phyloP scores from a whole-genome alignment of 805 yeast genomes.

The Suhomyces tanzawaensis region DNA sequence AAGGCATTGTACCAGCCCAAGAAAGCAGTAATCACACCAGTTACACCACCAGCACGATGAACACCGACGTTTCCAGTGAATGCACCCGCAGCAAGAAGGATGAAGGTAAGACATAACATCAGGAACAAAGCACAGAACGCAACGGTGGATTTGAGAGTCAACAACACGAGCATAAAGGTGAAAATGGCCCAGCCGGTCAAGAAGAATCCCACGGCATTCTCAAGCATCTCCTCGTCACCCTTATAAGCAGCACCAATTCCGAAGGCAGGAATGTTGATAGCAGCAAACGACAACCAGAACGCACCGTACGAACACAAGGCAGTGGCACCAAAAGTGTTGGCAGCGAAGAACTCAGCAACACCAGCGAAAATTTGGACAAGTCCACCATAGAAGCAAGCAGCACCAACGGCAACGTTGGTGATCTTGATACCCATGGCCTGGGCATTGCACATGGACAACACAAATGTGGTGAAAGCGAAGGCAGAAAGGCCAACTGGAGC shows the following conservation, averaged over 20 bases:
- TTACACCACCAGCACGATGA: constrained; percentile 40
- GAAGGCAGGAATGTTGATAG: constrained; percentile 57
- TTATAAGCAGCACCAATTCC: constrained; percentile 55
- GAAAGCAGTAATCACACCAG: constrained; percentile 41
- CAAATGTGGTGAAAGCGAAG: constrained; percentile 68
- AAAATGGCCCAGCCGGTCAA: constrained; percentile 42
- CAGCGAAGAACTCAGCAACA: constrained; percentile 67
- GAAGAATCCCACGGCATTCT: constrained; percentile 35
- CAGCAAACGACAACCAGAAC: constrained; percentile 67
- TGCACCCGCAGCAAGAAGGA: constrained; percentile 36
- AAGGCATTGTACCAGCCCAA: constrained; percentile 42
- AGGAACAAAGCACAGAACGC: constrained; percentile 34
- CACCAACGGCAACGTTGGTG: constrained; percentile 58
- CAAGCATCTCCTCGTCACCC: constrained; percentile 28
- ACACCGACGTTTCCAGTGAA: constrained; percentile 25
- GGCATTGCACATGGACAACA: constrained; percentile 58
- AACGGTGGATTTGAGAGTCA: constrained; percentile 38
- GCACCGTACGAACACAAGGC: constrained; percentile 61
- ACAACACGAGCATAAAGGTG: constrained; percentile 34
- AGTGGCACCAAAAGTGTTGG: constrained; percentile 73
- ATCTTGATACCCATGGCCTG: constrained; percentile 64
- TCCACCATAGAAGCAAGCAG: constrained; percentile 71
- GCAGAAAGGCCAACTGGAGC: constrained; percentile 75
- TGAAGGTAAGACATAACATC: constrained; percentile 31
- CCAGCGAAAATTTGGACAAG: constrained; percentile 70